phyloP scores from a whole-genome alignment of 768 basidiomycete species.

The Pisolithus albus region DNA sequence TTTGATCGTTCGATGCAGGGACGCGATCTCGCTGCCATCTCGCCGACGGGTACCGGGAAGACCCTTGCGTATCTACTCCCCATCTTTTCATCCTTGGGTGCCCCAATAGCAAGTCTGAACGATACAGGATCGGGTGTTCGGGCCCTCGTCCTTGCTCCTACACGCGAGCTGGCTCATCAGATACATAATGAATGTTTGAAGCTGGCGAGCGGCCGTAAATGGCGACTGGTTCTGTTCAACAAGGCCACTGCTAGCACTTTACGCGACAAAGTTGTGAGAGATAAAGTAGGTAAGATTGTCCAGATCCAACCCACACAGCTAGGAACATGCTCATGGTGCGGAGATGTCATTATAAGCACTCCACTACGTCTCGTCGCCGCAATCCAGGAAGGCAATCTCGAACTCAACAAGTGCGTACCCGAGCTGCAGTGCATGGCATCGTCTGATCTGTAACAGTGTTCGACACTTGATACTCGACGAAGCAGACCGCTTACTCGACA shows the following conservation, averaged over 20 bases:
- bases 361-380: conserved; percentile 84
- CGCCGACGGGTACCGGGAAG: conserved; percentile 97
- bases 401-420: conserved; percentile 61
- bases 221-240: conserved; percentile 76
- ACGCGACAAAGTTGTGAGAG: conserved; percentile 59
- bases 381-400: conserved; percentile 58
- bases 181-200: conserved; percentile 88
- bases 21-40: conserved; percentile 88
- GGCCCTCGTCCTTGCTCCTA: conserved; percentile 82
- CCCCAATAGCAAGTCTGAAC: conserved; percentile 45
- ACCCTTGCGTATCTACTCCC: conserved; percentile 90
- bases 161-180: conserved; percentile 92
- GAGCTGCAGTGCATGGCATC: neutral
- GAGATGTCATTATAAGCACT: conserved; percentile 90
- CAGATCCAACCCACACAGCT: conserved; percentile 1
- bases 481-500: conserved; percentile 84
- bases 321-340: neutral
- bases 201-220: conserved; percentile 72
- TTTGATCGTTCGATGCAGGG: conserved; percentile 34
- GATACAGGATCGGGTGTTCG: conserved; percentile 55
- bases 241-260: conserved; percentile 86
- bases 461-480: conserved; percentile 85
- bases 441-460: conserved; percentile 44
- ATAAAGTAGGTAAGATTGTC: conserved; percentile 64
- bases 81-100: conserved; percentile 52